Evolutionary conservation across 176 grass and related monocot species (phyloP).

Genomic region (Phoenix dactylifera): DNA sequence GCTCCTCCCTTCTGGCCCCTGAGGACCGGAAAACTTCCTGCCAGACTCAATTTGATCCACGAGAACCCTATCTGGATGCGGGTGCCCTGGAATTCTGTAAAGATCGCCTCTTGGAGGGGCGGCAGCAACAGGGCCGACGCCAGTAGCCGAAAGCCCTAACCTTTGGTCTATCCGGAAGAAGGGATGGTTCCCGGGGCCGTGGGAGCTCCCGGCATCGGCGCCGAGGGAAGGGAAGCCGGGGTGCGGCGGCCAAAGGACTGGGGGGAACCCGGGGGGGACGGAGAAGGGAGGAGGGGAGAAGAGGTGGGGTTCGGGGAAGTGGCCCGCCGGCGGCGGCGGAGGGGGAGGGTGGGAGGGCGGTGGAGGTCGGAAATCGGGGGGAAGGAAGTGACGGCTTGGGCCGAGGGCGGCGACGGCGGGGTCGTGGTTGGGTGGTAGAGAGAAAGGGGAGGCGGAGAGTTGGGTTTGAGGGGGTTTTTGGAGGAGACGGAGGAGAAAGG

Average conservation of each 20-base stretch:
- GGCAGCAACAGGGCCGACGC: constrained; percentile 7
- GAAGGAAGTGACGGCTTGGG: constrained; percentile 20
- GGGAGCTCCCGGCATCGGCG: not conserved
- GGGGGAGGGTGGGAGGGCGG: not conserved
- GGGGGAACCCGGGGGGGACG: not conserved
- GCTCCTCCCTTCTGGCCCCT: not conserved
- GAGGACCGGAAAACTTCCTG: not conserved
- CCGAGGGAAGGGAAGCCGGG: constrained; percentile 8
- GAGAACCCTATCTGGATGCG: no score
- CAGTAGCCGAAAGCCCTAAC: constrained; percentile 6
- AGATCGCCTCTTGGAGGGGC: constrained; percentile 4
- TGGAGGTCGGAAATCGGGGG: not conserved
- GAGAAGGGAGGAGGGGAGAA: constrained; percentile 8
- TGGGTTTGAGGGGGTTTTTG: constrained; percentile 37
- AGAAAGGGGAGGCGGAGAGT: not conserved
- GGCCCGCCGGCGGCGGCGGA: constrained; percentile 1
- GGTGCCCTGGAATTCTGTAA: not conserved
- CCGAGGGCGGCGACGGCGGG: constrained; percentile 48
- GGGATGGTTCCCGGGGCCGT: constrained; percentile 5
- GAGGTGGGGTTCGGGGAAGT: constrained; percentile 27
- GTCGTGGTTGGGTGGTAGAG: constrained; percentile 14
- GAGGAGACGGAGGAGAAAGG: constrained; percentile 53
- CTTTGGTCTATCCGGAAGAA: constrained; percentile 22
- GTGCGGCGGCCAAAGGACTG: constrained; percentile 14
- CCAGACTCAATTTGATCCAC: not conserved